Evolutionary conservation across 306 rosid genomes (phyloP), one percentile per base, ranked within the genome.

Genomic region (Canavalia ensiformis): DNA sequence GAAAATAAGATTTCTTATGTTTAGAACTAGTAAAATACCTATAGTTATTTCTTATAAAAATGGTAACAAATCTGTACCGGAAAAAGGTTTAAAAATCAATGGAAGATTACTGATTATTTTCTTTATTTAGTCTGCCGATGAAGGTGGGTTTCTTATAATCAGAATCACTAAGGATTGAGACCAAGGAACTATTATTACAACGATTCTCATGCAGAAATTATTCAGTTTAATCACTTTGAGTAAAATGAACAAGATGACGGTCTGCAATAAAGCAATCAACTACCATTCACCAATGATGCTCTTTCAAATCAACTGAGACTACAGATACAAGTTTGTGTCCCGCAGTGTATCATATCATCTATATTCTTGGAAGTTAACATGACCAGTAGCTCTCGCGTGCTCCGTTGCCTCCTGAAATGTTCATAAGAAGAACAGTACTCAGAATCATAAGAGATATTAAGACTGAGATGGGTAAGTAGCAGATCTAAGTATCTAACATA

Each of bases 291-390:
- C 68, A 74, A 65, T 28, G 64, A 74, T 47, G 47, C 50, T 69
- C 86, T 64, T 77, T 63, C 71, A 55, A 62, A 73, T 71, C 71
- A 68, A 85, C 60, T 5, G 34, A 54, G 66, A 44, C 65, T 30
- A 18, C 63, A 57, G 59, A 58, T 30, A 35, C 56, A 74, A 78
- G 49, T 80, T 39, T 75, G 44, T n/a, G n/a, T 55, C 46, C 8
- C 4, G 28, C 68, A 37, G 76, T 45, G 49, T 37, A 89, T 91
- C 72, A 93, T 88, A 89, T 91, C 72, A 93, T 88, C 94, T 89
- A 70, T 91, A 93, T 75, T 95, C 99, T 76, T 93, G 98, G 84
- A 95, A 95, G 87, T 95, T 93, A 82, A 86, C 97, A 88, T 93
- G 99, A 71, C 99, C 97, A 0, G 99, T 95, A 1, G 90, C 94